These are phyloP conservation scores for Rhizoctonia solani DNA, from an alignment of 1,284 basidiomycete species.

Conservation along the genomic window DNA sequence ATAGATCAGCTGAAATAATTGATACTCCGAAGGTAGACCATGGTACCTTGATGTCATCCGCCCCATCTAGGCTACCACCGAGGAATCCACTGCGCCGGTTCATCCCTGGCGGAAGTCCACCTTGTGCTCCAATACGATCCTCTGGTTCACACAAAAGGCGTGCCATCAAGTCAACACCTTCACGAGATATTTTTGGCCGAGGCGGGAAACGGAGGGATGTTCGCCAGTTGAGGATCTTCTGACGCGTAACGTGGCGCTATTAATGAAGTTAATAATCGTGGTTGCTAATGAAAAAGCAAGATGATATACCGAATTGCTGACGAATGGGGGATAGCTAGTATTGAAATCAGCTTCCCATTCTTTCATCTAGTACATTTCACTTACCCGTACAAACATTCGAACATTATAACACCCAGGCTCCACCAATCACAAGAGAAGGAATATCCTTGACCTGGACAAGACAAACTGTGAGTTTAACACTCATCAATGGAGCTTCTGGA, in stretches of 20 bases:
- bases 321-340: slow-evolving; percentile 92
- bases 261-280: slow-evolving; percentile 33
- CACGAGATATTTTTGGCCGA: slow-evolving; percentile 78
- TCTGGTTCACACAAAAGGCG: slow-evolving; percentile 91
- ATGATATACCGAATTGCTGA: slow-evolving; percentile 78
- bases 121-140: slow-evolving; percentile 83
- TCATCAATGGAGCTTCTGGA: no score
- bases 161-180: slow-evolving; percentile 85
- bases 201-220: slow-evolving; percentile 86
- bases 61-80: slow-evolving; percentile 70
- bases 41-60: slow-evolving; percentile 85
- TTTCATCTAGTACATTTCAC: slow-evolving; percentile 41
- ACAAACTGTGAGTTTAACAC: no score
- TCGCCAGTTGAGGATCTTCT: slow-evolving; percentile 93
- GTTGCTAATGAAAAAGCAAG: not conserved
- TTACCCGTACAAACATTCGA: slow-evolving; percentile 85
- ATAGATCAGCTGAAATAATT: not conserved
- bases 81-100: slow-evolving; percentile 74
- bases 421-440: slow-evolving; percentile 97
- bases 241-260: slow-evolving; percentile 84
- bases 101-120: slow-evolving; percentile 67
- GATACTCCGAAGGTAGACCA: no score
- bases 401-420: slow-evolving; percentile 94
- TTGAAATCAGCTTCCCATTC: slow-evolving; percentile 35
- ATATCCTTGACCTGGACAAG: slow-evolving; percentile 89